phyloP scores from a whole-genome alignment of 805 yeast species.

The Sungouiella blattae region DNA sequence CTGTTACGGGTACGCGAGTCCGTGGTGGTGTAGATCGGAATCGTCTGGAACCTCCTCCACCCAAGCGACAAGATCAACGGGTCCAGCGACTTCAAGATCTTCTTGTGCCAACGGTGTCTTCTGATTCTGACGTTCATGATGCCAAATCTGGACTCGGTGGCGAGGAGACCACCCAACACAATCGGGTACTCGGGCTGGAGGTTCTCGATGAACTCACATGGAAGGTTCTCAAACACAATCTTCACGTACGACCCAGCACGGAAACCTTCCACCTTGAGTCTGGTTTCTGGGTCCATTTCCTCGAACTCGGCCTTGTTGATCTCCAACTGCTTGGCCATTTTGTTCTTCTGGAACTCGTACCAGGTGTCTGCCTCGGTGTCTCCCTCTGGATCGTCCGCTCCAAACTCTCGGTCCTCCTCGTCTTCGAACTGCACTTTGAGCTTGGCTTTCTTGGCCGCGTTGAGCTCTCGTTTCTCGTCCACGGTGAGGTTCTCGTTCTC shows the following conservation, averaged over 20 bases:
- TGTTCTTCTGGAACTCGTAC: constrained; percentile 96
- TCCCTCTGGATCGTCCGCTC: constrained; percentile 77
- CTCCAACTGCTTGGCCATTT: constrained; percentile 92
- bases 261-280: constrained; percentile 84
- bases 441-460: constrained; percentile 87
- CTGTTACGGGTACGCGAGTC: constrained; percentile 97
- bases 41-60: constrained; percentile 97
- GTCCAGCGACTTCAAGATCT: constrained; percentile 90
- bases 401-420: constrained; percentile 60
- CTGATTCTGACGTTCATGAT: constrained; percentile 89
- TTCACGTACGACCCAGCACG: constrained; percentile 94
- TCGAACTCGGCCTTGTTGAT: constrained; percentile 81
- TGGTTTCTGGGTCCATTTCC: constrained; percentile 68
- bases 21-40: constrained; percentile 92
- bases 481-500: constrained; percentile 45
- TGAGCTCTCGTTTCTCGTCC: constrained; percentile 72
- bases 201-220: constrained; percentile 86
- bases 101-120: constrained; percentile 98
- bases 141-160: constrained; percentile 92
- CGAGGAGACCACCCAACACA: constrained; percentile 83
- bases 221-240: constrained; percentile 74
- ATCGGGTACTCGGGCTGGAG: constrained; percentile 84
- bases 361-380: constrained; percentile 82
- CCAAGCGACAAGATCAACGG: constrained; percentile 92
- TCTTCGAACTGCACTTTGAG: constrained; percentile 87